Conservation (phyloP, 2,329 filamentous ascomycete species). For the Pyricularia sp. region DNA sequence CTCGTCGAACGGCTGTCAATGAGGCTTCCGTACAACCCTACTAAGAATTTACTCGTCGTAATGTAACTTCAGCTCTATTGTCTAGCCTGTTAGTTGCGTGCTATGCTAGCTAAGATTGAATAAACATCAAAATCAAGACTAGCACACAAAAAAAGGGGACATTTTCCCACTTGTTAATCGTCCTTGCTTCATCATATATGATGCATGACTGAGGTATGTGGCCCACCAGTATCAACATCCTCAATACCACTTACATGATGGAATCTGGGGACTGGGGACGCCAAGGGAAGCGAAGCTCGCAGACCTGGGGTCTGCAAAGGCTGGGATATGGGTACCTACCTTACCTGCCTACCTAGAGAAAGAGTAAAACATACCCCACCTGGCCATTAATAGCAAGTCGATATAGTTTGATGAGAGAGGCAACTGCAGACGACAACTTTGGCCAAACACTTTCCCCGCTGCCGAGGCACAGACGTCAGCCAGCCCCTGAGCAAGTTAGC, state of each 20-base stretch:
- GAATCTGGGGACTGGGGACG: background rate
- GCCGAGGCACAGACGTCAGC: background rate
- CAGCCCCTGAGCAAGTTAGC: background rate
- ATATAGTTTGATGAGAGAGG: background rate
- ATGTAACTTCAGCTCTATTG: background rate
- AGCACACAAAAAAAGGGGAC: background rate
- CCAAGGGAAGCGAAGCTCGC: background rate
- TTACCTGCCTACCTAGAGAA: background rate
- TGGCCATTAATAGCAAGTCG: background rate
- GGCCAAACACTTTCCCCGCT: background rate
- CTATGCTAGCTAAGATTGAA: background rate
- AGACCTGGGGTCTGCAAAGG: background rate
- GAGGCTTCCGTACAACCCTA: no score
- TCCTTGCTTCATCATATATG: background rate
- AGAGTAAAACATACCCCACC: background rate
- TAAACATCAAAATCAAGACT: background rate
- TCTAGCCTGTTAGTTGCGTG: no score
- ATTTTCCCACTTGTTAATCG: background rate
- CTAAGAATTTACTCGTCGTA: background rate
- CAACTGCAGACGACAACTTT: background rate
- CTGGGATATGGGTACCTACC: background rate
- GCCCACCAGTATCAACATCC: background rate
- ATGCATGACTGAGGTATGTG: background rate
- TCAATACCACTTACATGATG: background rate
- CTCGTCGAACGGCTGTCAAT: background rate